These are phyloP conservation scores for Talaromyces pinophilus DNA, from an alignment of 2,329 filamentous ascomycete species.

Conservation along the genomic window DNA sequence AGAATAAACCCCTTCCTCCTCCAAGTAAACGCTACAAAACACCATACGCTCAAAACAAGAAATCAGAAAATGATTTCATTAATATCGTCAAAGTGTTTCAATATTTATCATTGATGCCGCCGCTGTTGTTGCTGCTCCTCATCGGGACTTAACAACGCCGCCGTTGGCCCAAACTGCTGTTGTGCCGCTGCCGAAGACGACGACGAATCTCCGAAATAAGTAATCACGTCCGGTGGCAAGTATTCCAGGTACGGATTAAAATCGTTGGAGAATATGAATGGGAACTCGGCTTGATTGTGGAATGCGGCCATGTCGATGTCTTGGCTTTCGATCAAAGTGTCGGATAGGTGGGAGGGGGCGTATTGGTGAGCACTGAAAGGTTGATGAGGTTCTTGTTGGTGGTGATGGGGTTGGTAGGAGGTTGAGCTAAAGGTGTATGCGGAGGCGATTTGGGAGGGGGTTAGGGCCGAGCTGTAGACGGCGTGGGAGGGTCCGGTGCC, in stretches of 20 bases:
- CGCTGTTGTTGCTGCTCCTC: not conserved
- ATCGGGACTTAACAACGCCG: constrained; percentile 3
- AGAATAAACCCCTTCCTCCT: not conserved
- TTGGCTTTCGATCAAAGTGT: constrained; percentile 72
- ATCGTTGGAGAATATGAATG: constrained; percentile 52
- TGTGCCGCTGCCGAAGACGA: not conserved
- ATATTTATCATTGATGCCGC: not conserved
- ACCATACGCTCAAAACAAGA: not conserved
- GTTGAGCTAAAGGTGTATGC: constrained; percentile 10
- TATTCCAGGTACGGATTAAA: constrained; percentile 77
- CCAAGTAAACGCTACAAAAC: not conserved
- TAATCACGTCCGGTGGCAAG: constrained; percentile 65
- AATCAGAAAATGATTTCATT: not conserved
- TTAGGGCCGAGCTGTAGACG: constrained; percentile 10
- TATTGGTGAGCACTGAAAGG: not conserved
- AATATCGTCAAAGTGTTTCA: not conserved
- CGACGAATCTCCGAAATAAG: constrained; percentile 52
- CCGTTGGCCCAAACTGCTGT: not conserved
- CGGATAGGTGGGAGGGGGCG: constrained; percentile 27
- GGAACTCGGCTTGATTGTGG: constrained; percentile 42
- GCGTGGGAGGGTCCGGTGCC: not conserved
- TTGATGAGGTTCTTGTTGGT: not conserved
- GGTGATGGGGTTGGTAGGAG: constrained; percentile 10
- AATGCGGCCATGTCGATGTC: constrained; percentile 73
- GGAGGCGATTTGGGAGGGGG: constrained; percentile 10